phyloP scores from a whole-genome alignment of 2,329 filamentous ascomycete genomes.

The Scedosporium apiospermum region DNA sequence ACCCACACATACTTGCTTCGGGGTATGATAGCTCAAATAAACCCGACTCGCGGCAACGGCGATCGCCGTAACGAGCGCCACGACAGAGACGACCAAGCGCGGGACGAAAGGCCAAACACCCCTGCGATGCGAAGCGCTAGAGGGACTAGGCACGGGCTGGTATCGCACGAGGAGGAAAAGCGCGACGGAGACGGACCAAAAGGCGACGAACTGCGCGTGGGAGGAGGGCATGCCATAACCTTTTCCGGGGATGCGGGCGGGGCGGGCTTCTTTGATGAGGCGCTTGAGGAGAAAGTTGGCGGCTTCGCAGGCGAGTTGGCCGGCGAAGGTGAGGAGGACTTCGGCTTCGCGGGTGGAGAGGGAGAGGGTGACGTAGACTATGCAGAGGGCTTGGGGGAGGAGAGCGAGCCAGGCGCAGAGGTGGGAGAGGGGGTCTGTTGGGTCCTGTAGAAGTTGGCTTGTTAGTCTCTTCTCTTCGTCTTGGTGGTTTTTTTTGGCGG shows the following conservation, averaged over 20 bases:
- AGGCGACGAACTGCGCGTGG: constrained; percentile 89
- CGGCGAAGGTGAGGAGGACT: constrained; percentile 79
- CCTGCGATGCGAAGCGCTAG: constrained; percentile 18
- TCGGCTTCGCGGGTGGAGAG: constrained; percentile 89
- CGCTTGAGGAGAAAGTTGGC: constrained; percentile 87
- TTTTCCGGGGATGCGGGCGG: constrained; percentile 74
- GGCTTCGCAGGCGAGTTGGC: constrained; percentile 85
- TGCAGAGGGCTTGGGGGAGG: constrained; percentile 80
- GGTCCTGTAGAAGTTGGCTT: constrained; percentile 52
- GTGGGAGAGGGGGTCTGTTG: constrained; percentile 74
- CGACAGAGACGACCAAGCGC: constrained; percentile 43
- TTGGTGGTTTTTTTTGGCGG: not conserved
- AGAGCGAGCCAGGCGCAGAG: constrained; percentile 90
- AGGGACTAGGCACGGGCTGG: constrained; percentile 23
- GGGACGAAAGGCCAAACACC: constrained; percentile 44
- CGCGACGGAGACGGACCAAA: constrained; percentile 75
- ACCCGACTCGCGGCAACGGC: constrained; percentile 73
- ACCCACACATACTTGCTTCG: constrained; percentile 77
- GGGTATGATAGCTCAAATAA: constrained; percentile 89
- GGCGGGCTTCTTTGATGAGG: constrained; percentile 84
- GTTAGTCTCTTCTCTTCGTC: not conserved
- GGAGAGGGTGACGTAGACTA: constrained; percentile 82
- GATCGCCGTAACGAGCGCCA: constrained; percentile 51
- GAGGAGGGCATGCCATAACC: constrained; percentile 96
- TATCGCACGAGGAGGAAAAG: constrained; percentile 82